Base-by-base conservation (phyloP, 2,329 filamentous ascomycete species). In the Gaeumannomyces tritici region DNA sequence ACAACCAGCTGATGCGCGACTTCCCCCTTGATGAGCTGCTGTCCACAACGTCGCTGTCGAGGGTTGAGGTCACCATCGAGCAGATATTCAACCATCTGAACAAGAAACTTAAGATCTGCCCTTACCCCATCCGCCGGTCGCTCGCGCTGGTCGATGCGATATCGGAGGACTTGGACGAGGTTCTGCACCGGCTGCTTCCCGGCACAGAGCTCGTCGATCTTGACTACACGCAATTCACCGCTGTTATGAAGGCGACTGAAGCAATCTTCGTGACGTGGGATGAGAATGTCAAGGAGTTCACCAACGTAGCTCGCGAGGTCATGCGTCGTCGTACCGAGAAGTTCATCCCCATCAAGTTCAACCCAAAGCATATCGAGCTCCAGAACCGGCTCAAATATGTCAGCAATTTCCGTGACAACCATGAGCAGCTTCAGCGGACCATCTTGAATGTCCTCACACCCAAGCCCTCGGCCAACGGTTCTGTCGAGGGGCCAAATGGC, bases 1-100 rank as follows among this genome's bases (percentile, higher is more conserved):
- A 98, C 80, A 99, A 99, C 73, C 91, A 96, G 77, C 84, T 99
- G 28, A 98, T 99, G 91, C 89, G 95, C 66, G 96, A 99, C 73
- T 98, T 99, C 66, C 95, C 95, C 0, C 81, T 99, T 42, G 93
- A 98, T 71, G 95, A 99, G 73, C 79, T 99, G 31, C 83, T 97
- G 24, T 96, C 95, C 21, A 93, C 95, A 1, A 96, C 93, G 0
- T 93, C 93, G 0, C 77, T 99, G 57, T 80, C 87, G 69, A 97
- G 96, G 75, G 87, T 96, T 3, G 87, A 95, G 70, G 93, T 98
- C 69, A 90, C 95, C 8, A 84, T 99, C 65, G 84, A 88, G 57
- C 85, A 93, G 69, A 96, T 99, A 66, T 99, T 99, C 74, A 84
- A 79, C 58, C 96, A 99, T 73, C 82, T 99, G 73, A 99, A 97